phyloP scores from a whole-genome alignment of 2,329 filamentous ascomycete species.

The Fusarium sp. region DNA sequence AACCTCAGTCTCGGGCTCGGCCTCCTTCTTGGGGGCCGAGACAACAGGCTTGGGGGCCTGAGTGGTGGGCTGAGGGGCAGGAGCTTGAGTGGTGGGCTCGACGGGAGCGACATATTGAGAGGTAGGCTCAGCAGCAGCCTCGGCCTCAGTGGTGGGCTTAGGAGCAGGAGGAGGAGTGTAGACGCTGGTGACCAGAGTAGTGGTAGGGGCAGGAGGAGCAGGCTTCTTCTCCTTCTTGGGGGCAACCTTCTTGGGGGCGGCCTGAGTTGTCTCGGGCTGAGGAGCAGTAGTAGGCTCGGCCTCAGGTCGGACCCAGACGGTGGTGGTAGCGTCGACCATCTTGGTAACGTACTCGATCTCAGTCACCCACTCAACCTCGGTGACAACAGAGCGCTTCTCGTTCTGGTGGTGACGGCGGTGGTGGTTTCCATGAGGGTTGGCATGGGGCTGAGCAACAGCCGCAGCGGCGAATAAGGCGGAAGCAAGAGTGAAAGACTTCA shows the following conservation, averaged over 20 bases:
- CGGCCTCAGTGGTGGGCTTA: slow-evolving; percentile 21
- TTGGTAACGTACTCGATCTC: slow-evolving; percentile 60
- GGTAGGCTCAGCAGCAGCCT: slow-evolving; percentile 15
- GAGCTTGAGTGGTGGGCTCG: slow-evolving; percentile 38
- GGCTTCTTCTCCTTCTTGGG: slow-evolving; percentile 36
- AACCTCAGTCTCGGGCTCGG: slow-evolving; percentile 31
- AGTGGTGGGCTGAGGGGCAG: slow-evolving; percentile 7
- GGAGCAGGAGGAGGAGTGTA: slow-evolving; percentile 37
- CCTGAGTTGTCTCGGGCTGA: slow-evolving; percentile 24
- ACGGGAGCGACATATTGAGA: slow-evolving; percentile 31
- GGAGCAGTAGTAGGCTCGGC: slow-evolving; percentile 41
- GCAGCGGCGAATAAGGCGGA: slow-evolving; percentile 51
- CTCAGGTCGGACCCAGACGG: slow-evolving; percentile 55
- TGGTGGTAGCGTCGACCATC: slow-evolving; percentile 60
- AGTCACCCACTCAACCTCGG: slow-evolving; percentile 62
- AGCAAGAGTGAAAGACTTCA: slow-evolving; percentile 54
- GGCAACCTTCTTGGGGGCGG: slow-evolving; percentile 14
- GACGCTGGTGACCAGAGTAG: slow-evolving; percentile 32
- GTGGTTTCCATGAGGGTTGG: slow-evolving; percentile 48
- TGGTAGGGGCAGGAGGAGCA: slow-evolving; percentile 37
- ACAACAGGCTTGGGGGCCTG: slow-evolving; percentile 19
- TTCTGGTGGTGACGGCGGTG: slow-evolving; percentile 53
- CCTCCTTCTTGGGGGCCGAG: slow-evolving; percentile 12
- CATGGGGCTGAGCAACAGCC: slow-evolving; percentile 62
- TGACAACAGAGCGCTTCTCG: slow-evolving; percentile 55